Evolutionary conservation across 305 asterid species (phyloP).

Genomic region (Caryopteris hybrid): DNA sequence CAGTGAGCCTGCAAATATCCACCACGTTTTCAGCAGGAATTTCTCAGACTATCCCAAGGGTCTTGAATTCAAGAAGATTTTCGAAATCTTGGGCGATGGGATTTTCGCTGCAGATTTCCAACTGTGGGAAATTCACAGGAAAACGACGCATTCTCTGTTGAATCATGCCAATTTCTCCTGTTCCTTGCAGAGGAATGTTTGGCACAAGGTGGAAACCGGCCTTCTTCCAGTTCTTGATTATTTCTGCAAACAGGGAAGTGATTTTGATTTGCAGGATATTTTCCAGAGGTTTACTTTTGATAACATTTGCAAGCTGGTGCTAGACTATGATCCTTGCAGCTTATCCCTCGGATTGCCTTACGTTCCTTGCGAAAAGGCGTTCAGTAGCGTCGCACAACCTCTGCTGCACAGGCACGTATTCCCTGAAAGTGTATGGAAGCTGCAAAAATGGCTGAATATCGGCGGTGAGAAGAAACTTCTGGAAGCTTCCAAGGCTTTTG

Average conservation of each 20-base stretch:
- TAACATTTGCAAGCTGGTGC: conserved; percentile 24
- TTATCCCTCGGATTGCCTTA: conserved; percentile 26
- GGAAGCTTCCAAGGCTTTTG: conserved; percentile 21
- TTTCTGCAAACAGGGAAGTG: conserved; percentile 4
- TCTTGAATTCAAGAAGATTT: conserved; percentile 37
- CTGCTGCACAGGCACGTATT: conserved; percentile 34
- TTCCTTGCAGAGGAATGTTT: conserved; percentile 12
- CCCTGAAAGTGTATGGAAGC: conserved; percentile 39
- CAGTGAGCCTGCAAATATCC: conserved; percentile 48
- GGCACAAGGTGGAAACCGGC: conserved; percentile 34
- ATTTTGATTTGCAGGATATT: conserved; percentile 39
- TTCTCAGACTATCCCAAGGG: conserved; percentile 32
- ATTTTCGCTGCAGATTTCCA: conserved; percentile 41
- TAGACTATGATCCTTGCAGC: conserved; percentile 34
- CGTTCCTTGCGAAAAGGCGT: conserved; percentile 41
- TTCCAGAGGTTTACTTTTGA: conserved; percentile 46
- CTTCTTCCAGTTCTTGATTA: conserved; percentile 36
- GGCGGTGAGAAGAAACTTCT: conserved; percentile 28
- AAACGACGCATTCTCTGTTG: conserved; percentile 23
- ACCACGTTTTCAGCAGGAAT: conserved; percentile 41
- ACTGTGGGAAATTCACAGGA: conserved; percentile 44
- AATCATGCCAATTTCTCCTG: conserved; percentile 10
- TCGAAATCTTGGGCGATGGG: conserved; percentile 48
- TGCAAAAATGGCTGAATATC: conserved; percentile 27
- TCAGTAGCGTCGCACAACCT: conserved; percentile 22